Conservation (phyloP, 192 early-diverging fungal genomes). For the Neocallimastix lanati region DNA sequence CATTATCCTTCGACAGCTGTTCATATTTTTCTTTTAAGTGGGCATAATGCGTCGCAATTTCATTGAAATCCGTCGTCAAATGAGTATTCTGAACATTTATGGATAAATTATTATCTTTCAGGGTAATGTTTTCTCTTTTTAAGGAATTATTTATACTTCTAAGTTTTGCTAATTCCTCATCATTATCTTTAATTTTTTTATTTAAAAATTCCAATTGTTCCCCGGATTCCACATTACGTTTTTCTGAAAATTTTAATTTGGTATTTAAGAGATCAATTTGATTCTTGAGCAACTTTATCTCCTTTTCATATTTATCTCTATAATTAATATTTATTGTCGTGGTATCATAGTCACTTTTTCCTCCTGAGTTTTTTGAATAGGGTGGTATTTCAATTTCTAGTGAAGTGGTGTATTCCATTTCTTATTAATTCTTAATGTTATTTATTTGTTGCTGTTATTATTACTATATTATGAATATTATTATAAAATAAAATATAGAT, state of each 20-base stretch:
- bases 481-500: too few species aligned
- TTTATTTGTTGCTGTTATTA: too few species aligned
- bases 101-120: not conserved
- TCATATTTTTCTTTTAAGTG: not conserved
- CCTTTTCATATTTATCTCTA: not conserved
- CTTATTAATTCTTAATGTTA: too few species aligned
- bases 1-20: not conserved
- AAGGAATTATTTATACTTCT: not conserved
- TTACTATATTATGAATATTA: too few species aligned
- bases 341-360: not conserved
- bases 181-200: not conserved
- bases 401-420: not conserved
- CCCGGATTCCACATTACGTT: not conserved
- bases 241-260: not conserved
- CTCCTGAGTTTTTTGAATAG: not conserved
- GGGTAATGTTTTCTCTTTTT: not conserved
- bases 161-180: not conserved
- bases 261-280: not conserved
- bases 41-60: not conserved
- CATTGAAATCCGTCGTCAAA: not conserved
- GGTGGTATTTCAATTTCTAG: not conserved
- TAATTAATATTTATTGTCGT: not conserved
- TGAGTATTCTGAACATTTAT: not conserved
- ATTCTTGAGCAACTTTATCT: not conserved
- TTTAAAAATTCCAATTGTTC: not conserved